Conservation (phyloP, 306 rosid genomes). For the Rosa persica region DNA sequence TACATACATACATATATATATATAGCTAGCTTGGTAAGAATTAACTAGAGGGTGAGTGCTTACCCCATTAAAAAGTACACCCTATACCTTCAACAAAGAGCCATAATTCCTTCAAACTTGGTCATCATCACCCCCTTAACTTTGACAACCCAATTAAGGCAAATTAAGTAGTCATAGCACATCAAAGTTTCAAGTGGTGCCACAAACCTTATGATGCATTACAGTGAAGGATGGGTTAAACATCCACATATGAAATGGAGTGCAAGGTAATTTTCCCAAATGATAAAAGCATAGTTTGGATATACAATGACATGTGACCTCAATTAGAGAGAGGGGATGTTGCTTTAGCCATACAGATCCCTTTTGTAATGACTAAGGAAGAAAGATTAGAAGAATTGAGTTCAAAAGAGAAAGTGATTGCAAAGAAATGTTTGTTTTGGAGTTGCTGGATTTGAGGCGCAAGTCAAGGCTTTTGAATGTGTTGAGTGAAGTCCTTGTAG, state of each 20-base stretch:
- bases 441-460: conserved; percentile 34
- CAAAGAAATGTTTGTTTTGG: not conserved
- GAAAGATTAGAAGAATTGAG: not conserved
- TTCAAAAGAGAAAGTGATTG: not conserved
- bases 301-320: conserved; percentile 5
- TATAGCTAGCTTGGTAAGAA: not conserved
- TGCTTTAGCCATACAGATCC: not conserved
- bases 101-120: not conserved
- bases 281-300: not conserved
- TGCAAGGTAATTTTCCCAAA: not conserved
- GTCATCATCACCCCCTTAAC: not conserved
- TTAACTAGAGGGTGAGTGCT: not conserved
- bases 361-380: not conserved
- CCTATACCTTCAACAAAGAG: not conserved
- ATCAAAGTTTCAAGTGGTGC: not conserved
- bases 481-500: conserved; percentile 15
- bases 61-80: not conserved
- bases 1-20: too few species aligned
- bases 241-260: not conserved
- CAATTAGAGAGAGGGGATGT: not conserved
- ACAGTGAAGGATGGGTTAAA: not conserved
- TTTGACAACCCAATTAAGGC: not conserved
- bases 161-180: not conserved
- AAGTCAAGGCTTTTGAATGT: conserved; percentile 38
- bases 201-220: not conserved